Evolutionary conservation across 371 early-diverging fungal species (phyloP).

Genomic region (Actinomucor elegans): DNA sequence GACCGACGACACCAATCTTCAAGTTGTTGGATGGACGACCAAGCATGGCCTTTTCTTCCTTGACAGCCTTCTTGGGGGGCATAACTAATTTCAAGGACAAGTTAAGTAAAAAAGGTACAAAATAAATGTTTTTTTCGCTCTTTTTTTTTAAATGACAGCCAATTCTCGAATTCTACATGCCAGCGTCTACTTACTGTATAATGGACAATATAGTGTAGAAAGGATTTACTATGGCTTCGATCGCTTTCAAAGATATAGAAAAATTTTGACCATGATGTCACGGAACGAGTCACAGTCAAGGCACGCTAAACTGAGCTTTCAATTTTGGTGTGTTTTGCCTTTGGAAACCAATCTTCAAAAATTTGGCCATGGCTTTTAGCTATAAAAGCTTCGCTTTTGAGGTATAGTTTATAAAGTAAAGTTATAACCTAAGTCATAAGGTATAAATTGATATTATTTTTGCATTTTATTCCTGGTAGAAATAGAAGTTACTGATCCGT

Average conservation of each 20-base stretch:
- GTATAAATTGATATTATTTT: too few relatives aligned
- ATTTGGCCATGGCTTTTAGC: too few relatives aligned
- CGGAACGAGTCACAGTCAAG: background rate
- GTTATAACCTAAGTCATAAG: too few relatives aligned
- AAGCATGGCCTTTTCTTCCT: conserved; percentile 84
- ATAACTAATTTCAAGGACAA: too few relatives aligned
- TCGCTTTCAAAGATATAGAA: background rate
- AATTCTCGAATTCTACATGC: too few relatives aligned
- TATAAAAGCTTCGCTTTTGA: too few relatives aligned
- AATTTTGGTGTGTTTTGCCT: too few relatives aligned
- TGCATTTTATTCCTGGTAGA: too few relatives aligned
- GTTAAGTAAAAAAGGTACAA: background rate
- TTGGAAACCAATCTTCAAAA: too few relatives aligned
- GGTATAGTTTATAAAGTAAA: too few relatives aligned
- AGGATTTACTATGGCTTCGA: background rate
- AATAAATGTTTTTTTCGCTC: background rate
- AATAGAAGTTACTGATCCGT: too few relatives aligned
- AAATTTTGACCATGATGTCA: conserved; percentile 4
- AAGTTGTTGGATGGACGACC: conserved; percentile 96
- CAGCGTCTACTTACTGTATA: conserved; percentile 2
- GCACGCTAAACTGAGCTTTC: too few relatives aligned
- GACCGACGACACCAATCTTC: conserved; percentile 96
- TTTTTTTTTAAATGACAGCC: background rate
- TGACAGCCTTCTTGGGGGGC: conserved; percentile 81
- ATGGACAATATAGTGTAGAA: background rate